phyloP scores from a whole-genome alignment of 768 basidiomycete species.

The Boletus pseudo-olivaceus region DNA sequence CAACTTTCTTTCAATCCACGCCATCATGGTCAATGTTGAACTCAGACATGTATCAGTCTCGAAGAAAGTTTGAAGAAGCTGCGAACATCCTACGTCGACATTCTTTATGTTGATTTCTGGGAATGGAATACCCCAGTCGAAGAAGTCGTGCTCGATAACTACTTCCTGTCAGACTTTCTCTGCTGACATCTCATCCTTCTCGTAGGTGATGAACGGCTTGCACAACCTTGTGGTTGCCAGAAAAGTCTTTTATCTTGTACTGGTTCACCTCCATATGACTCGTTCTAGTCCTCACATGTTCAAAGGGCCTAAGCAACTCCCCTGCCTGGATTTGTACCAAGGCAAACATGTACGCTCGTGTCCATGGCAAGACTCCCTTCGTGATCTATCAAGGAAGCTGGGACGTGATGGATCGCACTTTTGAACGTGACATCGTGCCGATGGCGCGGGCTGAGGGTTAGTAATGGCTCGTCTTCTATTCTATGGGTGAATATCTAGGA shows the following conservation, averaged over 20 bases:
- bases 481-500: not conserved
- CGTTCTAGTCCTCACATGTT: not conserved
- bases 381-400: not conserved
- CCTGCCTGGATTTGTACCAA: not conserved
- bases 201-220: not conserved
- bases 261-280: not conserved
- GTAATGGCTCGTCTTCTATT: not conserved
- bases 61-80: not conserved
- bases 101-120: not conserved
- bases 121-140: not conserved
- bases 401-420: not conserved
- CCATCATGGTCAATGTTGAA: not conserved
- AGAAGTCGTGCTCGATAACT: not conserved
- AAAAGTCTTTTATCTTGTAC: not conserved
- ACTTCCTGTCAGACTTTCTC: not conserved
- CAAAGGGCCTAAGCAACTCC: not conserved
- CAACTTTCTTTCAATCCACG: not conserved
- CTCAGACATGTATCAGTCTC: not conserved
- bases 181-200: not conserved
- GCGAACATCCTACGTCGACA: not conserved
- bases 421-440: not conserved
- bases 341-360: not conserved
- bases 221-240: not conserved
- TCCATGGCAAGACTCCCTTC: not conserved
- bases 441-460: not conserved